A percentile compares a stretch with the other conserved stretches of the same genome.
Conservation (phyloP, 345 rosid genomes). For the Sisymbrium altissimum region DNA sequence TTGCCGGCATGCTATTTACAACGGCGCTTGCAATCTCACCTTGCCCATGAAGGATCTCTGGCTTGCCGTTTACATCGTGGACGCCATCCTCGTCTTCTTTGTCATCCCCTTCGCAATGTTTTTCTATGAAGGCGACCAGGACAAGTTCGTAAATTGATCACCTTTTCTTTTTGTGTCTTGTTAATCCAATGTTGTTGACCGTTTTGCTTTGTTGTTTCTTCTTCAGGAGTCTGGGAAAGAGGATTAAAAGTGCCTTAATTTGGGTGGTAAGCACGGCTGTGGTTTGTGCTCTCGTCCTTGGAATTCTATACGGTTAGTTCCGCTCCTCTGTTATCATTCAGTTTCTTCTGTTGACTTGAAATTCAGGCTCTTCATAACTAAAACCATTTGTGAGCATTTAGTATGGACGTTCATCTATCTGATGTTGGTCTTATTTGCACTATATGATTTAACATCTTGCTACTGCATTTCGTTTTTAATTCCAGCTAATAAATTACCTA, state of each 20-base stretch:
- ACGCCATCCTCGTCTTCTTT: conserved; percentile 91
- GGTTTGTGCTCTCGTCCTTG: conserved; percentile 83
- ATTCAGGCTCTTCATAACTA: not conserved
- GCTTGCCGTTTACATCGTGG: conserved; percentile 82
- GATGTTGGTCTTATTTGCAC: not conserved
- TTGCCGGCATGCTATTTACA: conserved; percentile 84
- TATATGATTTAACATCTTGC: not conserved
- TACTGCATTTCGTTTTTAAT: not conserved
- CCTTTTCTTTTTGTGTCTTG: not conserved
- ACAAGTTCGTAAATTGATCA: conserved; percentile 58
- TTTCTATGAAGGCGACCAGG: conserved; percentile 99
- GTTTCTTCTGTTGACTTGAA: not conserved
- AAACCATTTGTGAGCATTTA: not conserved
- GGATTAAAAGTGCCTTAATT: conserved; percentile 77
- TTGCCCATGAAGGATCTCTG: conserved; percentile 98
- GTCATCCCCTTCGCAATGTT: conserved; percentile 97
- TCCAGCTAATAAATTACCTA: not conserved
- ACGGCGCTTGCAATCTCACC: conserved; percentile 92
- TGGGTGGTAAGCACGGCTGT: conserved; percentile 88
- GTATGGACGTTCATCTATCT: not conserved
- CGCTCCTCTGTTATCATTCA: not conserved
- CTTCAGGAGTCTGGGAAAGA: conserved; percentile 75
- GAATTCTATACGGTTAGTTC: conserved; percentile 88
- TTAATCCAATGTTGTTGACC: not conserved
- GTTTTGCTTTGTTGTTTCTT: not conserved